phyloP scores from a whole-genome alignment of 106 monocot genomes.

The Gastrodia elata region DNA sequence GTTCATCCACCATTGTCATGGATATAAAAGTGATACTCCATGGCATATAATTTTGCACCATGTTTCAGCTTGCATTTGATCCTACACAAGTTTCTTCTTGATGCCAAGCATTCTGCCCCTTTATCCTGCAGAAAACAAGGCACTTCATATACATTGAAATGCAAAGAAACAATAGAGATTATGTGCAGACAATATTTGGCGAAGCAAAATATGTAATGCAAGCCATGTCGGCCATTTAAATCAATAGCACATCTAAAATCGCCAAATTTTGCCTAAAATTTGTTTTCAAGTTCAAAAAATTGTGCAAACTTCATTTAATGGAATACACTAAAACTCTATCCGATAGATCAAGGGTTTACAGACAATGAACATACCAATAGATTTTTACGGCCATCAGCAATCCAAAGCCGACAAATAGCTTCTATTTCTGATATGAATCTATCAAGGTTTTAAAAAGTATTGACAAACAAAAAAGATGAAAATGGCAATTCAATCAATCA shows the following conservation, averaged over 20 bases:
- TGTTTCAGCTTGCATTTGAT: slow-evolving; percentile 74
- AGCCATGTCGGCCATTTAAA: background rate
- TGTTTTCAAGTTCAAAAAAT: background rate
- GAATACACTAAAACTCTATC: background rate
- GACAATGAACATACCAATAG: slow-evolving; percentile 47
- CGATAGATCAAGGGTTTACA: background rate
- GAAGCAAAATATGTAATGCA: background rate
- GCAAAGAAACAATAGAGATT: background rate
- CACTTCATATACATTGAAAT: background rate
- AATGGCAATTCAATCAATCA: background rate
- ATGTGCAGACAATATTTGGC: background rate
- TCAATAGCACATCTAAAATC: background rate
- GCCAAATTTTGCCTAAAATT: background rate
- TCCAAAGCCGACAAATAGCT: slow-evolving; percentile 72
- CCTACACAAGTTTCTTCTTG: slow-evolving; percentile 42
- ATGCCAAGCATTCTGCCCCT: slow-evolving; percentile 56
- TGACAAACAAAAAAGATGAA: background rate
- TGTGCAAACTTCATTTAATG: background rate
- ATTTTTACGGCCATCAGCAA: slow-evolving; percentile 77
- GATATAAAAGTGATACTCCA: slow-evolving; percentile 81
- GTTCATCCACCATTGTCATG: slow-evolving; percentile 26
- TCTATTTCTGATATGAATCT: slow-evolving; percentile 98
- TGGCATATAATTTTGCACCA: slow-evolving; percentile 54
- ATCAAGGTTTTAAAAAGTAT: slow-evolving; percentile 7
- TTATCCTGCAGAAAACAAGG: slow-evolving; percentile 55